These are phyloP conservation scores for Syzygium syzygioides DNA, from an alignment of 441 rosid species.

Conservation along the genomic window DNA sequence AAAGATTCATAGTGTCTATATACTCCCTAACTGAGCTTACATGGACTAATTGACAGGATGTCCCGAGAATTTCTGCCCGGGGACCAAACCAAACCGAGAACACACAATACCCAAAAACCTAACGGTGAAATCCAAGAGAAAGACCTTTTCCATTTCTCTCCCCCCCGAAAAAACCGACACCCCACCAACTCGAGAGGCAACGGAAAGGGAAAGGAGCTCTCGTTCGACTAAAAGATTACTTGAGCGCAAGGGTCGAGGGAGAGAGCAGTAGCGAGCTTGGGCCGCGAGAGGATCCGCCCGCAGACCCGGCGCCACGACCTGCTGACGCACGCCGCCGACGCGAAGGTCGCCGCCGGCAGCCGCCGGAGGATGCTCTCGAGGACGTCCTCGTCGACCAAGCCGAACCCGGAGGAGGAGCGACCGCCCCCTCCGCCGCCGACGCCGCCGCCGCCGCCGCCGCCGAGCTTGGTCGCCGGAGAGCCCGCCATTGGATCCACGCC, in stretches of 20 bases:
- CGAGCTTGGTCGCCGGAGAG: not conserved
- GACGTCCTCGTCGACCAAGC: conserved; percentile 33
- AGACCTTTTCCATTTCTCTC: not conserved
- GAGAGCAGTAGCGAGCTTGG: conserved; percentile 59
- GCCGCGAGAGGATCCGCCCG: conserved; percentile 38
- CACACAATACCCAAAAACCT: not conserved
- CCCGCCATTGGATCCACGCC: not conserved
- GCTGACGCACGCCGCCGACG: conserved; percentile 58
- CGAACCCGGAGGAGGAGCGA: conserved; percentile 3
- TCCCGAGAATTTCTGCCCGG: not conserved
- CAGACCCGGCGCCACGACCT: conserved; percentile 46
- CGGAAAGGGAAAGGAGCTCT: not conserved
- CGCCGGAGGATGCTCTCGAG: conserved; percentile 39
- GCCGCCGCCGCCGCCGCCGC: not conserved
- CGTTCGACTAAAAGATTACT: conserved; percentile 14
- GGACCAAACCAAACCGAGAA: not conserved
- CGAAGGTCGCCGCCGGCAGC: conserved; percentile 47
- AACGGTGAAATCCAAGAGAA: not conserved
- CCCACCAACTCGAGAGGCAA: not conserved
- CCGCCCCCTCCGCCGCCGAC: not conserved
- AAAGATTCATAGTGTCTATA: not conserved
- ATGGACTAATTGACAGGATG: not conserved
- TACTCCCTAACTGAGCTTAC: not conserved
- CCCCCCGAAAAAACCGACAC: not conserved
- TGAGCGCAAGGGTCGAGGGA: conserved; percentile 33